A percentile compares a stretch with the other conserved stretches of the same genome.
phyloP scores from a whole-genome alignment of 2,329 filamentous ascomycete species.

The Helminthosporium solani region DNA sequence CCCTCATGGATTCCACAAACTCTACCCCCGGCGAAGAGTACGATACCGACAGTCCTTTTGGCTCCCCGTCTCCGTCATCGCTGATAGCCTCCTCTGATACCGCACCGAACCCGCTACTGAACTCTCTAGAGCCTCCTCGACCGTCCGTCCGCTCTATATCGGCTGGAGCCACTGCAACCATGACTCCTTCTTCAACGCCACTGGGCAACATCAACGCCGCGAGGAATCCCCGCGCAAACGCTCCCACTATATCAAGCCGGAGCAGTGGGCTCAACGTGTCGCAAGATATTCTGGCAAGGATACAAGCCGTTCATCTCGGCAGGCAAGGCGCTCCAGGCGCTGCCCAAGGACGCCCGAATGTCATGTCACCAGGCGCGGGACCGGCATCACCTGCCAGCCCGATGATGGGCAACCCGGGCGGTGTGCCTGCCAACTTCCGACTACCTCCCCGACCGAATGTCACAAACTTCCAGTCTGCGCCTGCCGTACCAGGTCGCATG shows the following conservation, averaged over 20 bases:
- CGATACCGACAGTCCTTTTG: constrained; percentile 36
- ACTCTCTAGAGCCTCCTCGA: constrained; percentile 42
- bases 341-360: constrained; percentile 27
- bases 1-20: constrained; percentile 30
- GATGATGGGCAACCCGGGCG: constrained; percentile 34
- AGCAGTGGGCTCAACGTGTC: constrained; percentile 55
- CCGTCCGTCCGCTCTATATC: constrained; percentile 61
- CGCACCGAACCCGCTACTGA: constrained; percentile 20
- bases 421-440: constrained; percentile 48
- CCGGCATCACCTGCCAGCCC: constrained; percentile 29
- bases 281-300: constrained; percentile 66
- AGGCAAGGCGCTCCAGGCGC: constrained; percentile 56
- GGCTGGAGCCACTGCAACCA: constrained; percentile 54
- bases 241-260: constrained; percentile 47
- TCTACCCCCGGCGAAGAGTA: constrained; percentile 35
- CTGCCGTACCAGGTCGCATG: constrained; percentile 48
- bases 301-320: constrained; percentile 69
- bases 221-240: constrained; percentile 52
- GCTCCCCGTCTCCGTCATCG: constrained; percentile 33
- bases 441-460: constrained; percentile 45
- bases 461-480: constrained; percentile 51
- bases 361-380: constrained; percentile 24
- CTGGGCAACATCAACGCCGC: constrained; percentile 73
- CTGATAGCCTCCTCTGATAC: constrained; percentile 26
- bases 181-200: constrained; percentile 83